Conservation (phyloP, 768 basidiomycete genomes). For the Lentinula sp. region DNA sequence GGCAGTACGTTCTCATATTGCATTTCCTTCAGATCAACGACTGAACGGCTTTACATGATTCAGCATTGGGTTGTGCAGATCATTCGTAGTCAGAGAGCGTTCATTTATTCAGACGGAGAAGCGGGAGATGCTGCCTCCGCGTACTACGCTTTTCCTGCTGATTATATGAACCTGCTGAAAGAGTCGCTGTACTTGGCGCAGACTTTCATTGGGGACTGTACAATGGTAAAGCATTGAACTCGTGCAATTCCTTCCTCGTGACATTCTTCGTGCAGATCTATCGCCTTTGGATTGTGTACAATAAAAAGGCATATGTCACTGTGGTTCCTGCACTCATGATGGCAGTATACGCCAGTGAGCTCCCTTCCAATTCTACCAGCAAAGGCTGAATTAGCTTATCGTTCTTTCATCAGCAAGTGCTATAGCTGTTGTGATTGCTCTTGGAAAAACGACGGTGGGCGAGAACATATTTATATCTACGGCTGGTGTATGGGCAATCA, state of each 20-base stretch:
- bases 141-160: not conserved
- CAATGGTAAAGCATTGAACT: not conserved
- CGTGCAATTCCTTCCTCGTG: not conserved
- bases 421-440: not conserved
- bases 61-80: slow-evolving; percentile 5
- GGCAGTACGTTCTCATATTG: not conserved
- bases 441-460: not conserved
- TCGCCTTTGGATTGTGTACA: not conserved
- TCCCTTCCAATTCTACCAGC: not conserved
- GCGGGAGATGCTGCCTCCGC: not conserved
- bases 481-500: not conserved
- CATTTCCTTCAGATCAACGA: not conserved
- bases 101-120: not conserved
- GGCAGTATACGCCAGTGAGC: not conserved
- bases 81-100: not conserved
- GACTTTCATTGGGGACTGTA: slow-evolving; percentile 3
- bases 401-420: not conserved
- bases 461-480: slow-evolving; percentile 1
- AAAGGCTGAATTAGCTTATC: not conserved
- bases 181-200: slow-evolving; percentile 2
- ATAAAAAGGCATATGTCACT: not conserved
- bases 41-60: not conserved
- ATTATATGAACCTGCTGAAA: not conserved
- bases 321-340: not conserved
- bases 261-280: not conserved